phyloP scores from a whole-genome alignment of 148 eudicot species.

The Talinum fruticosum region DNA sequence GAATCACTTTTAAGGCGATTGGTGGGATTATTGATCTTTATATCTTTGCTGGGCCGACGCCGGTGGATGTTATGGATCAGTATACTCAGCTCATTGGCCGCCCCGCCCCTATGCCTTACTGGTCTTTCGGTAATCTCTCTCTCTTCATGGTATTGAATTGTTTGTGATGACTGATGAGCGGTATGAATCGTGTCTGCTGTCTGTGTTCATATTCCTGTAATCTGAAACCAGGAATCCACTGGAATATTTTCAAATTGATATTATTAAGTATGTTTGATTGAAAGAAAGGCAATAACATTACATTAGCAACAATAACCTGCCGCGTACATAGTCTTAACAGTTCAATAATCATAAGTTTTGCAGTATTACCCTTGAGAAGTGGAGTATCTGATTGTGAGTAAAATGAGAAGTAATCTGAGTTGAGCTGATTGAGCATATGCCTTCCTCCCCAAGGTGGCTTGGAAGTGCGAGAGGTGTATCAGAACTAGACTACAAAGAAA shows the following conservation, averaged over 20 bases:
- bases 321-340: not conserved
- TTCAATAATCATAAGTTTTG: too few species aligned
- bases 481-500: not conserved
- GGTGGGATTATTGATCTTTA: conserved; percentile 78
- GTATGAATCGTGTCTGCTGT: too few species aligned
- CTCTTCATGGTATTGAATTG: not conserved
- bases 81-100: conserved; percentile 72
- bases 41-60: conserved; percentile 62
- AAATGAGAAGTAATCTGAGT: too few species aligned
- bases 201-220: too few species aligned
- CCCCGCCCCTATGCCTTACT: conserved; percentile 92
- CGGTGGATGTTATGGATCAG: conserved; percentile 54
- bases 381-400: too few species aligned
- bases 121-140: conserved; percentile 69
- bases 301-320: not conserved
- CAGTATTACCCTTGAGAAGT: not conserved
- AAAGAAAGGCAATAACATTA: not conserved
- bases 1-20: conserved; percentile 68
- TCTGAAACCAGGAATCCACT: too few species aligned
- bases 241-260: not conserved
- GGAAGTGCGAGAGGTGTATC: too few species aligned
- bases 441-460: too few species aligned
- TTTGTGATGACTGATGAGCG: not conserved
- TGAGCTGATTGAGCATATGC: too few species aligned
- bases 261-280: not conserved